Percentiles rank a stretch among this genome's conserved stretches.
Evolutionary conservation across 495 filamentous ascomycete species (phyloP).

Genomic region (Saxophila tyrrhenica): DNA sequence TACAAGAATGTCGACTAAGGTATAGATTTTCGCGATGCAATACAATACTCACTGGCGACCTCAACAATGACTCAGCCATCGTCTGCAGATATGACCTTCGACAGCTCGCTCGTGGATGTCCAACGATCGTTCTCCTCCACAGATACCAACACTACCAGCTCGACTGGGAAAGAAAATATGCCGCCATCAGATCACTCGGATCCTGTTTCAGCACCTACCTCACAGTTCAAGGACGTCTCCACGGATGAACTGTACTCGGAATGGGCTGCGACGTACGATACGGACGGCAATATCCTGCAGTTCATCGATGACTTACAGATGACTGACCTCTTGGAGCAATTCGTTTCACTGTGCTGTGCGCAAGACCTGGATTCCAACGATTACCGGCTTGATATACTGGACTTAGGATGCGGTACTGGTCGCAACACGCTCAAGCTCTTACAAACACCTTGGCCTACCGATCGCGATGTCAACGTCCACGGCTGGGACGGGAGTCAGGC

Average conservation of each 20-base stretch:
- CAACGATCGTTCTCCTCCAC: slow-evolving; percentile 10
- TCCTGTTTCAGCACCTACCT: background rate
- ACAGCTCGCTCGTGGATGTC: slow-evolving; percentile 23
- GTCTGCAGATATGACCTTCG: slow-evolving; percentile 20
- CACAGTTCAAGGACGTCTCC: slow-evolving; percentile 19
- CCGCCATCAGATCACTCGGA: background rate
- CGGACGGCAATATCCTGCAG: slow-evolving; percentile 64
- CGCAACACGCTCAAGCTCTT: slow-evolving; percentile 53
- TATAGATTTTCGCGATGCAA: background rate
- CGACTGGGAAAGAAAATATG: background rate
- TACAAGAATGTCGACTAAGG: background rate
- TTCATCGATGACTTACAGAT: slow-evolving; percentile 53
- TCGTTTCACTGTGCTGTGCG: slow-evolving; percentile 28
- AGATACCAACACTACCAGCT: slow-evolving; percentile 1
- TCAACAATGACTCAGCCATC: slow-evolving; percentile 23
- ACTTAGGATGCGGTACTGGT: slow-evolving; percentile 62
- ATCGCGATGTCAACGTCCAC: background rate
- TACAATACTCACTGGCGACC: background rate
- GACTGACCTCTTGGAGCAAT: slow-evolving; percentile 39
- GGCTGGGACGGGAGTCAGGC: slow-evolving; percentile 13
- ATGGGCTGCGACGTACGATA: slow-evolving; percentile 53
- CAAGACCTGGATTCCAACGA: slow-evolving; percentile 12
- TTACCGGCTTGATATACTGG: slow-evolving; percentile 34
- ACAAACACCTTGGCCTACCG: slow-evolving; percentile 14
- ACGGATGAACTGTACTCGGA: slow-evolving; percentile 35